Conservation (phyloP, 495 filamentous ascomycete genomes). For the Talaromyces stipitatus region DNA sequence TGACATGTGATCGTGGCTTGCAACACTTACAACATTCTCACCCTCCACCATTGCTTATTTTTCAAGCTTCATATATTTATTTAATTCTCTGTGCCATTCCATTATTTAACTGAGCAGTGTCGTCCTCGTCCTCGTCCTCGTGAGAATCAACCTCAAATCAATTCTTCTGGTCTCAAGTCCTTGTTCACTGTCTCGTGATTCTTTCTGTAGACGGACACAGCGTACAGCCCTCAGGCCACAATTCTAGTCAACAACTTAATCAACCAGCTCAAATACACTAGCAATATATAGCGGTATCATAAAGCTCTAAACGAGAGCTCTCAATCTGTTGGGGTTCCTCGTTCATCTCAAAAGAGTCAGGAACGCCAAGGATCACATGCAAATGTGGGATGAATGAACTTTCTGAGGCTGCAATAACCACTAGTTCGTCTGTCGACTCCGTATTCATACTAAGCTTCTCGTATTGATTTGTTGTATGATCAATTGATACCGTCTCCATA, state of each 20-base stretch:
- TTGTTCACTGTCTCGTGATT: too few species aligned
- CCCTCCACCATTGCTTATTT: too few species aligned
- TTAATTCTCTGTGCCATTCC: too few species aligned
- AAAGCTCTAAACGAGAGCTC: neutral
- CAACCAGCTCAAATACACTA: neutral
- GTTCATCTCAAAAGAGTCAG: neutral
- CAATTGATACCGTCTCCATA: too few species aligned
- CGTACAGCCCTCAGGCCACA: neutral
- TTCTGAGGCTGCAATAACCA: neutral
- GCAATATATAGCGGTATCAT: neutral
- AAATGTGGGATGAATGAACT: slow-evolving; percentile 2
- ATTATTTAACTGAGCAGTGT: too few species aligned
- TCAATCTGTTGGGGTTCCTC: slow-evolving; percentile 2
- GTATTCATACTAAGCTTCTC: too few species aligned
- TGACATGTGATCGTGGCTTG: neutral
- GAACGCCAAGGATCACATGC: slow-evolving; percentile 6
- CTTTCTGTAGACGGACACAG: too few species aligned
- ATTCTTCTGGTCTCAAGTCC: too few species aligned
- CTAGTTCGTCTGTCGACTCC: neutral
- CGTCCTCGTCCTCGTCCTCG: too few species aligned
- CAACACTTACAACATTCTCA: neutral
- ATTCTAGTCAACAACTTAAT: neutral
- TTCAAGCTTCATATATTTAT: too few species aligned
- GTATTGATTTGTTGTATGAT: too few species aligned
- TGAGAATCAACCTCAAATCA: too few species aligned